Percentiles rank a stretch among this genome's conserved stretches.
Conservation (phyloP, 805 yeast genomes). For the Kodamaea restingae region DNA sequence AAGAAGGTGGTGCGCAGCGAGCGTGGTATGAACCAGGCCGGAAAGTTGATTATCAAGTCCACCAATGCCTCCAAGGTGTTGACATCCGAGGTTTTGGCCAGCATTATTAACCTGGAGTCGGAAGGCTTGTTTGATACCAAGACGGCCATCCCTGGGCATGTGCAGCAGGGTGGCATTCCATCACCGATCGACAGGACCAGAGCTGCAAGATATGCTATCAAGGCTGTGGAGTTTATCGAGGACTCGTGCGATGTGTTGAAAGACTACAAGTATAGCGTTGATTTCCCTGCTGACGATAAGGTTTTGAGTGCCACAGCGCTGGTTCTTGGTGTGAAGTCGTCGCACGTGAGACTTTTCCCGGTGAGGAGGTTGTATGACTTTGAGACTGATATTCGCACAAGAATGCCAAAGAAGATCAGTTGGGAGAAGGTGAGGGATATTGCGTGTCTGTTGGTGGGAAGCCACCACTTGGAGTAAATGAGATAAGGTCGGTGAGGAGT, state of each 20-base stretch:
- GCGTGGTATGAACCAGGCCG: constrained; percentile 75
- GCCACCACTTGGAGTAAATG: constrained; percentile 21
- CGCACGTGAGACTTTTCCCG: constrained; percentile 71
- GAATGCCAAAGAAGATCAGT: constrained; percentile 86
- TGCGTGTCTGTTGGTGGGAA: constrained; percentile 81
- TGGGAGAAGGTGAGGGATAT: constrained; percentile 76
- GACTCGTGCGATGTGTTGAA: constrained; percentile 27
- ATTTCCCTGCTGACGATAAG: constrained; percentile 31
- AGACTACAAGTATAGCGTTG: constrained; percentile 22
- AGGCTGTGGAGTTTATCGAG: constrained; percentile 86
- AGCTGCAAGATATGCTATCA: constrained; percentile 86
- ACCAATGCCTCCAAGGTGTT: constrained; percentile 80
- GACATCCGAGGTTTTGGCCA: constrained; percentile 76
- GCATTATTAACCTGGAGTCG: constrained; percentile 77
- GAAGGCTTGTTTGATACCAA: constrained; percentile 78
- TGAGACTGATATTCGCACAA: constrained; percentile 74
- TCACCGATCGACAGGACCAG: constrained; percentile 90
- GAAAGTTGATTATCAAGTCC: constrained; percentile 80
- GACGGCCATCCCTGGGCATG: constrained; percentile 96
- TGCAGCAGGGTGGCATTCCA: constrained; percentile 96
- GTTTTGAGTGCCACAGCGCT: constrained; percentile 36
- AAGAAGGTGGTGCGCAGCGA: constrained; percentile 67
- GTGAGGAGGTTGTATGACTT: constrained; percentile 75
- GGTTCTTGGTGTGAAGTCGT: constrained; percentile 54
- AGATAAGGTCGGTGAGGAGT: background rate